These are phyloP conservation scores for Panus rudis DNA, from an alignment of 768 basidiomycete genomes.

Conservation along the genomic window DNA sequence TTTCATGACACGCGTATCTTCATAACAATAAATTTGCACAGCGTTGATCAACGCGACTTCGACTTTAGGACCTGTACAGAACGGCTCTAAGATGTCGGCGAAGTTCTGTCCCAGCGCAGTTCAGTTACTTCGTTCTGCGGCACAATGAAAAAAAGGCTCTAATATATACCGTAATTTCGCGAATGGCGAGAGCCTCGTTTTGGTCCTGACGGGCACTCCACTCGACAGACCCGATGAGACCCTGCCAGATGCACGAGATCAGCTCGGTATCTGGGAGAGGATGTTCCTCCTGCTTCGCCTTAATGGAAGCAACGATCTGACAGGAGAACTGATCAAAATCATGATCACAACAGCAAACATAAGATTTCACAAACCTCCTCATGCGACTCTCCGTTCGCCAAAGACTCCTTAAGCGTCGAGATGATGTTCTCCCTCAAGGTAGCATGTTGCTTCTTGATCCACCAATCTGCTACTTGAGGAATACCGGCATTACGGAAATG, in stretches of 20 bases:
- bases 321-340: not conserved
- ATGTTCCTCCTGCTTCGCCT: conserved; percentile 62
- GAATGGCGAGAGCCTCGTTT: conserved; percentile 81
- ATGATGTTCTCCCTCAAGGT: conserved; percentile 74
- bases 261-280: conserved; percentile 84
- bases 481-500: conserved; percentile 82
- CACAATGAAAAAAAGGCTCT: not conserved
- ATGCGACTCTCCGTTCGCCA: conserved; percentile 58
- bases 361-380: conserved; percentile 48
- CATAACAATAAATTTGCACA: conserved; percentile 94
- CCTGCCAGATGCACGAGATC: conserved; percentile 87
- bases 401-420: conserved; percentile 60
- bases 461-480: conserved; percentile 85
- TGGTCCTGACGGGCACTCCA: conserved; percentile 89
- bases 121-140: too few relatives aligned
- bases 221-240: conserved; percentile 81
- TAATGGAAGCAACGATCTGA: conserved; percentile 77
- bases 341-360: not conserved
- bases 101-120: conserved; percentile 49
- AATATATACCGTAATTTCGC: conserved; percentile 73
- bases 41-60: conserved; percentile 93
- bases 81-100: conserved; percentile 80
- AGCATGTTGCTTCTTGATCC: conserved; percentile 82
- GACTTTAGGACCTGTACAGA: conserved; percentile 82
- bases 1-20: conserved; percentile 92